A percentile compares a stretch with the other conserved stretches of the same genome.
phyloP scores from a whole-genome alignment of 2,329 filamentous ascomycete species.

The Lecanosticta acicola region DNA sequence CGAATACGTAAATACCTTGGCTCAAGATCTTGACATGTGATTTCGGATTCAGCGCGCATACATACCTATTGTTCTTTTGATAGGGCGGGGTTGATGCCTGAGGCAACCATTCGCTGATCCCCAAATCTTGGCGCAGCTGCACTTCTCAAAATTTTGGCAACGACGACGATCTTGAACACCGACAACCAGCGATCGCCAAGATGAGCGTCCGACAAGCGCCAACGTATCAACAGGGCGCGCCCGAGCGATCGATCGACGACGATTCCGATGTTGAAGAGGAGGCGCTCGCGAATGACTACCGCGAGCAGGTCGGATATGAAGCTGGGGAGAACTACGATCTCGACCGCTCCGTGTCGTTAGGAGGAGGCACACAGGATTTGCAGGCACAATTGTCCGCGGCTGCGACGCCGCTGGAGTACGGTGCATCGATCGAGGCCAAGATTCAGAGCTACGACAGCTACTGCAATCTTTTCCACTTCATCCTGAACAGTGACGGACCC shows the following conservation, averaged over 20 bases:
- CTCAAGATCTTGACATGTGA: no score
- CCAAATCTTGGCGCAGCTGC: no score
- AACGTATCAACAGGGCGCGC: conserved; percentile 38
- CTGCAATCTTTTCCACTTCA: conserved; percentile 98
- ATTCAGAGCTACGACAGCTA: conserved; percentile 99
- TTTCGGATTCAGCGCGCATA: no score
- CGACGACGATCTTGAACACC: not conserved
- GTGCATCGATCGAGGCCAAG: conserved; percentile 91
- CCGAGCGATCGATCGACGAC: conserved; percentile 31
- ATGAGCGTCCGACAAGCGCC: conserved; percentile 38
- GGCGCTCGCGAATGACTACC: conserved; percentile 90
- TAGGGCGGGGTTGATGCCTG: no score
- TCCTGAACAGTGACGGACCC: conserved; percentile 97
- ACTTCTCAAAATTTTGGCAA: no score
- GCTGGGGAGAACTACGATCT: conserved; percentile 62
- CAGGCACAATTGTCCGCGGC: conserved; percentile 87
- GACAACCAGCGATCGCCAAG: conserved; percentile 9
- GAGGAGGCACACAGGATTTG: conserved; percentile 79
- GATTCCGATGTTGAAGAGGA: conserved; percentile 96
- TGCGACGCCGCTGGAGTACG: conserved; percentile 91
- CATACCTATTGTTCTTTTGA: no score
- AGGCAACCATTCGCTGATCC: no score
- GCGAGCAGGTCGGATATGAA: conserved; percentile 91
- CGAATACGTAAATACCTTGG: no score
- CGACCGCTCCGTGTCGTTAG: conserved; percentile 58